phyloP scores from a whole-genome alignment of 345 rosid species.

The Leavenworthia alabamica region DNA sequence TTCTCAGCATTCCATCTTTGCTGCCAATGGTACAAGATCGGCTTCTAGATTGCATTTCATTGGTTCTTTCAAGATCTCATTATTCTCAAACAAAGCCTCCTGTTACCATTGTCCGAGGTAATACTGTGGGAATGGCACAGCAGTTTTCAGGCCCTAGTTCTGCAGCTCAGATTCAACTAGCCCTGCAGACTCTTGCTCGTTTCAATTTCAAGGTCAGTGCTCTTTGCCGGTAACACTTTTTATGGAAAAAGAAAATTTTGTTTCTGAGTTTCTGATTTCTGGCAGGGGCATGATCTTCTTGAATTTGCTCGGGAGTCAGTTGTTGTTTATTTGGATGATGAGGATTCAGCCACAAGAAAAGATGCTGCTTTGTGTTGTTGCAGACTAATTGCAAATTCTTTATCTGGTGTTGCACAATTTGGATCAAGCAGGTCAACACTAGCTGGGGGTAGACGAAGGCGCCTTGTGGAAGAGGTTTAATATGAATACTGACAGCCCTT shows the following conservation, averaged over 20 bases:
- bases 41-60: constrained; percentile 70
- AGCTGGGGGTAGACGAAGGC: constrained; percentile 69
- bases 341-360: constrained; percentile 80
- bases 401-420: constrained; percentile 56
- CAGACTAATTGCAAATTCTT: constrained; percentile 73
- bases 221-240: not conserved
- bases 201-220: constrained; percentile 80
- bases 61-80: constrained; percentile 75
- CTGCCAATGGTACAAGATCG: constrained; percentile 79
- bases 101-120: constrained; percentile 52
- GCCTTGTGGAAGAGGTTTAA: constrained; percentile 84
- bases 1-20: constrained; percentile 82
- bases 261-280: constrained; percentile 29
- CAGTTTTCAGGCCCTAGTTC: constrained; percentile 61
- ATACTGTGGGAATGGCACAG: constrained; percentile 41
- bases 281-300: constrained; percentile 74
- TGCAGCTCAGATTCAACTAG: constrained; percentile 83
- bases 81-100: constrained; percentile 62
- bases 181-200: constrained; percentile 88
- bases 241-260: not conserved
- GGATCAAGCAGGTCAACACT: constrained; percentile 69
- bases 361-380: constrained; percentile 96
- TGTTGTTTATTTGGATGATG: constrained; percentile 82
- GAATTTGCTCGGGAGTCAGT: constrained; percentile 92
- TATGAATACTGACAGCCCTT: constrained; percentile 6